phyloP scores from a whole-genome alignment of 805 yeast species.

The Yamadazyma olivae region DNA sequence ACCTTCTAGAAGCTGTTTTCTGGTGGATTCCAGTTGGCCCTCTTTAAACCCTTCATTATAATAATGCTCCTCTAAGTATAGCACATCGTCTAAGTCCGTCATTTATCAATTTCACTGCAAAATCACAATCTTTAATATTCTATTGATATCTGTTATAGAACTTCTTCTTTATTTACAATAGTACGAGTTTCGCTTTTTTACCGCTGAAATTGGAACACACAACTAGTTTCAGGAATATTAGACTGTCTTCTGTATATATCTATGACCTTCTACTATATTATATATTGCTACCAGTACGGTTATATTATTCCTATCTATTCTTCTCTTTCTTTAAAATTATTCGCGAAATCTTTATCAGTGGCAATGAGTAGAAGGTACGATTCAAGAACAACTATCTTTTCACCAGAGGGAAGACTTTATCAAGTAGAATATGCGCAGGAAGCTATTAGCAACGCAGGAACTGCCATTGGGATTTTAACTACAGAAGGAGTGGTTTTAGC shows the following conservation, averaged over 20 bases:
- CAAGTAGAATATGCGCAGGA: conserved; percentile 97
- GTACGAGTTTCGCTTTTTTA: too few species aligned
- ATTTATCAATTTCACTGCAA: not conserved
- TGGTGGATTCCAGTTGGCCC: conserved; percentile 61
- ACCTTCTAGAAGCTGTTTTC: conserved; percentile 68
- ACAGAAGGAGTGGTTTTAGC: conserved; percentile 90
- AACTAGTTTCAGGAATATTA: too few species aligned
- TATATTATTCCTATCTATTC: too few species aligned
- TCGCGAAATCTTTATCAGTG: too few species aligned
- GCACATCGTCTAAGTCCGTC: conserved; percentile 37
- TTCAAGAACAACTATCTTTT: conserved; percentile 96
- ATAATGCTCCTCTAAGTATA: conserved; percentile 57
- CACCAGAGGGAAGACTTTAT: conserved; percentile 97
- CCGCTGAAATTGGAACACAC: too few species aligned
- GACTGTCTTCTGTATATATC: too few species aligned
- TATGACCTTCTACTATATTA: too few species aligned
- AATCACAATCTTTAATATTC: too few species aligned
- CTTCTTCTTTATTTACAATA: too few species aligned
- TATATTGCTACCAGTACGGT: too few species aligned
- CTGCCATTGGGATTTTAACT: conserved; percentile 75
- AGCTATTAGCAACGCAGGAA: conserved; percentile 80
- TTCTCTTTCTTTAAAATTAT: too few species aligned
- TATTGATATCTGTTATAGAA: too few species aligned
- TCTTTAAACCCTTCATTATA: conserved; percentile 70
- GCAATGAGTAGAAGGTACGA: conserved; percentile 94